phyloP scores from a whole-genome alignment of 1,284 basidiomycete genomes.

The Cutaneotrichosporon cutaneum region DNA sequence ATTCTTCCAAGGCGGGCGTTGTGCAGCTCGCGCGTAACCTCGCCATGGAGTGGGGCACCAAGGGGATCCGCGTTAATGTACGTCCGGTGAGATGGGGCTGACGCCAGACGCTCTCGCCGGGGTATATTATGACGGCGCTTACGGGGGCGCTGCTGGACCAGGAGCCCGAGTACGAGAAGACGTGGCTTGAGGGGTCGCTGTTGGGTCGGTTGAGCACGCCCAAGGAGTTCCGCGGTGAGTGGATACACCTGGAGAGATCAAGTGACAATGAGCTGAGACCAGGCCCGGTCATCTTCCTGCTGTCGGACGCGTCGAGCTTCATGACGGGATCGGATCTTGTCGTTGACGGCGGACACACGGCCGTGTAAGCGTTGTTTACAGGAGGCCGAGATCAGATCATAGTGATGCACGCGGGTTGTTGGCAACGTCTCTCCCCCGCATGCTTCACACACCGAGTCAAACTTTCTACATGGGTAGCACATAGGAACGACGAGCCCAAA shows the following conservation, averaged over 20 bases:
- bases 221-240: slow-evolving; percentile 25
- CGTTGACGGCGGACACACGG: slow-evolving; percentile 19
- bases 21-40: slow-evolving; percentile 79
- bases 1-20: slow-evolving; percentile 73
- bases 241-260: not conserved
- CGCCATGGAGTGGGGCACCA: slow-evolving; percentile 73
- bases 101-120: slow-evolving; percentile 13
- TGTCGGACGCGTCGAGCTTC: slow-evolving; percentile 35
- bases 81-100: not conserved
- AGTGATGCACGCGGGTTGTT: too few relatives aligned
- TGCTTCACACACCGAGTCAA: too few relatives aligned
- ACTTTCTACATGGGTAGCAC: slow-evolving; percentile 1
- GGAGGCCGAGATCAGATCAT: too few relatives aligned
- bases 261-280: not conserved
- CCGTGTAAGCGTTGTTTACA: slow-evolving; percentile 6
- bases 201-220: slow-evolving; percentile 22
- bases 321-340: slow-evolving; percentile 23
- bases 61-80: slow-evolving; percentile 63
- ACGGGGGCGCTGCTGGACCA: slow-evolving; percentile 27
- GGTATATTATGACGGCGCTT: slow-evolving; percentile 59
- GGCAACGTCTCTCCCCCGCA: too few relatives aligned
- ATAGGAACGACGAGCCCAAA: slow-evolving; percentile 4
- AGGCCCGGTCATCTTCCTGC: slow-evolving; percentile 41
- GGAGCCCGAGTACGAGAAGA: slow-evolving; percentile 23
- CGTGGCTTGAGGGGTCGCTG: slow-evolving; percentile 25